Evolutionary conservation across 768 basidiomycete species (phyloP), one percentile per base, ranked within the genome.

Genomic region (Gloeostereum incarnatum): DNA sequence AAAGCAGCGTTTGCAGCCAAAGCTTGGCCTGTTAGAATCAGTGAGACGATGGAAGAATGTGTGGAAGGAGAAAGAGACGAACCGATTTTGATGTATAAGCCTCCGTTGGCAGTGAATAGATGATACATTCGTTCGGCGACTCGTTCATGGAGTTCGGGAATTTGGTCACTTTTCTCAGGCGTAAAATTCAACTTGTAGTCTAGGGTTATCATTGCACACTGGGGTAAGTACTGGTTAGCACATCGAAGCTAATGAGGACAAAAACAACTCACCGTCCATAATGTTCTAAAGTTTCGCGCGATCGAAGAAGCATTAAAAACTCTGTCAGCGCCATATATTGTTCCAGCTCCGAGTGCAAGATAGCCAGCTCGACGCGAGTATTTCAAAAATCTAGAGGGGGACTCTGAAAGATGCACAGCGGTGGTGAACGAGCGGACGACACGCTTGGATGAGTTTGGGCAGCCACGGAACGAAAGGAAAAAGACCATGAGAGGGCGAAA

Each of bases 131-230:
- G 65, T 14, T 78, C 66, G 0, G 89, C 91, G 7, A 92, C 87
- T 31, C 93, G 75, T 46, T 86, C 75, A 45, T 97, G 93, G 2
- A 97, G 62, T 19, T 75, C 68, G 5, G 86, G 83, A 51, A 94
- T 92, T 36, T 66, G 58, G 19, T 84, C 75, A 1, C 73, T 75
- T 42, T 80, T 81, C 33, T 72, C 71, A 0, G 80, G 78, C 6
- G 68, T 78, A 48, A 94, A 96, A 59, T 93, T 92, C 36, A 83
- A 56, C 53, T 97, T 96, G 64, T 92, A 94, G 63, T 88, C 83
- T 41, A 77, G 44, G 5, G 82, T 81, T 33, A 88, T 81, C 42
- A 76, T 52, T 8, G 73, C 66, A 45, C 83, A 86, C 81, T 84
- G 34, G 11, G 41, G n/a, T 2, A 22, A 21, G 39, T 22, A 14